Base-by-base conservation (phyloP, 805 yeast genomes). In the Yamadazyma takamatsuzukensis region DNA sequence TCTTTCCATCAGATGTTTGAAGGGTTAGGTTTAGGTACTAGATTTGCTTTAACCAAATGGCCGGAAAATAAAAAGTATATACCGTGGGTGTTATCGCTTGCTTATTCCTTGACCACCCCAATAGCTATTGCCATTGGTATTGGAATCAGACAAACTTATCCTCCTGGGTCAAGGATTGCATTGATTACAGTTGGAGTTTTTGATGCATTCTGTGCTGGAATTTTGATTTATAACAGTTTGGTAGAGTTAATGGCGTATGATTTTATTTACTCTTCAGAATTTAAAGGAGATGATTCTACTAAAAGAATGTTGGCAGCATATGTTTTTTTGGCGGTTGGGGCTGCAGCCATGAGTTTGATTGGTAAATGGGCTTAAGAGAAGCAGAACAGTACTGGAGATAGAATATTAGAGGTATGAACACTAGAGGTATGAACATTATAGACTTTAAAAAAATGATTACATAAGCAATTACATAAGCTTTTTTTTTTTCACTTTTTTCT, bases 21-120 rank as follows among this genome's bases (percentile, higher is more conserved):
- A 58, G 94, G 94, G 30, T 64, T 84, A 27, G 94, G 93, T 36
- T 61, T 84, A 43, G 93, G 94, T n/a, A 71, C 88, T 7, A 72
- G 94, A 53, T 54, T 61, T 35, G 62, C 68, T 7, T 44, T 49
- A 9, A 53, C 58, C 3, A 29, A 33, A 8, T 61, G 66, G 66
- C 66, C 66, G 7, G 37, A 44, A 26, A 37, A 38, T 21, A 55
- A 51, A 41, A 34, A 49, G 15, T 44, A 45, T 37, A 51, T 59
- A 4, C 65, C 66, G 1, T 60, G 65, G 65, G 11, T 54, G 9
- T 44, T 60, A 46, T 54, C 61, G 2, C 33, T 49, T 16, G 56
- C 46, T 8, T 60, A 53, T 38, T 50, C 51, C 15, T 39, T 60
- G 19, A 50, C 57, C 24, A 60, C 66, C 10, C 66, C 66, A 3